These are phyloP conservation scores for Taxillus chinensis DNA, from an alignment of 164 flowering plant species.

Conservation along the genomic window DNA sequence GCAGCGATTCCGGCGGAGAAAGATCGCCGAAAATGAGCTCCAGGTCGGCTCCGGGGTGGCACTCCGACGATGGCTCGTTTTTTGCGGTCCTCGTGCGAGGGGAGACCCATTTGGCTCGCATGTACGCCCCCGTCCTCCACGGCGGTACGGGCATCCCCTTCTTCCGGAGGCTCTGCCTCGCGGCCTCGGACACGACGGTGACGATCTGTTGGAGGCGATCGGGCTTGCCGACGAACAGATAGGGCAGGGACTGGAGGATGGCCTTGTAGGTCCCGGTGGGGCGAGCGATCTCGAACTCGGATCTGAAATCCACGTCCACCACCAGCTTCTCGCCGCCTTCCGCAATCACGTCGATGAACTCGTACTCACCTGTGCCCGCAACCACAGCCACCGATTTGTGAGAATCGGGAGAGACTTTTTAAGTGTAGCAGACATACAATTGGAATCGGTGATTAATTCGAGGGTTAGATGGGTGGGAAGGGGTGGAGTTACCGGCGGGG, in stretches of 20 bases:
- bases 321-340: slow-evolving; percentile 46
- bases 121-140: slow-evolving; percentile 66
- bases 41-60: too few relatives aligned
- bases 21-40: background rate
- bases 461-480: background rate
- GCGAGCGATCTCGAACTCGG: slow-evolving; percentile 64
- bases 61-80: background rate
- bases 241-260: slow-evolving; percentile 40
- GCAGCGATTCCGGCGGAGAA: background rate
- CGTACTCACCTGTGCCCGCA: slow-evolving; percentile 39
- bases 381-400: background rate
- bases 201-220: slow-evolving; percentile 64
- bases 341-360: slow-evolving; percentile 50
- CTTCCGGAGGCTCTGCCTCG: slow-evolving; percentile 63
- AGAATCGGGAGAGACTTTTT: background rate
- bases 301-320: slow-evolving; percentile 49
- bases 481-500: slow-evolving; percentile 30
- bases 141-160: slow-evolving; percentile 77
- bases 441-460: background rate
- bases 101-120: slow-evolving; percentile 57
- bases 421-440: background rate
- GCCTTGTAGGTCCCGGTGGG: slow-evolving; percentile 43
- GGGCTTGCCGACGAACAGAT: slow-evolving; percentile 51
- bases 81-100: slow-evolving; percentile 22
- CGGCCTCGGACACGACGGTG: slow-evolving; percentile 51